Evolutionary conservation across 306 rosid species (phyloP).

Genomic region (Myrica gale): DNA sequence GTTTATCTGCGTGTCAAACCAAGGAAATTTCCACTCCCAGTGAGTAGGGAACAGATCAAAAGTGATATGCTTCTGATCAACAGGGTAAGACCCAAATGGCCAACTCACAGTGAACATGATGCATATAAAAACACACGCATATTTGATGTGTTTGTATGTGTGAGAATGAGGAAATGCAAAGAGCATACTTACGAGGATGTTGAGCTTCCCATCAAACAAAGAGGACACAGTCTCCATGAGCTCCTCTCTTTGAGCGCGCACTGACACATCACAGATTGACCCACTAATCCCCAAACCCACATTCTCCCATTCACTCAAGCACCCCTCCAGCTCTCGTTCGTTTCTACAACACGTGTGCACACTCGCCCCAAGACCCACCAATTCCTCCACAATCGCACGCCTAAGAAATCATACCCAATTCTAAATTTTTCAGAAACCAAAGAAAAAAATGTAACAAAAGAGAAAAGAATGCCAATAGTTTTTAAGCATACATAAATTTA

Average conservation of each 20-base stretch:
- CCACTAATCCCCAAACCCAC: constrained; percentile 60
- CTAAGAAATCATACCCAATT: constrained; percentile 31
- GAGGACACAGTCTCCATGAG: constrained; percentile 56
- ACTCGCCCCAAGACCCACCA: constrained; percentile 69
- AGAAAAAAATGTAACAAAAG: background rate
- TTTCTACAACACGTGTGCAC: constrained; percentile 74
- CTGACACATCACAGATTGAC: constrained; percentile 65
- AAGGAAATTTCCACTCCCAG: background rate
- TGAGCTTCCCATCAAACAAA: constrained; percentile 64
- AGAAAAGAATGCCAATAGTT: background rate
- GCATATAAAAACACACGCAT: background rate
- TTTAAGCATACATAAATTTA: constrained; percentile 2
- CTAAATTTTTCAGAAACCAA: constrained; percentile 12
- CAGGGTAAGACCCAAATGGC: background rate
- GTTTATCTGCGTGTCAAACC: constrained; percentile 40
- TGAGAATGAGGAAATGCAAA: background rate
- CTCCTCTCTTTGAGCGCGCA: constrained; percentile 49
- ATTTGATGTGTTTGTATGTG: background rate
- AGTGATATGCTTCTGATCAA: background rate
- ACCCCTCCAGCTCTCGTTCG: constrained; percentile 38
- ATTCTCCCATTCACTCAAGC: constrained; percentile 55
- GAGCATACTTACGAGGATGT: constrained; percentile 56
- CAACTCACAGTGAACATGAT: background rate
- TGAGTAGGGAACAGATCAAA: background rate
- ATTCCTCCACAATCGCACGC: constrained; percentile 72